These are phyloP conservation scores for Phytophthora colocasiae DNA, from an alignment of 352 stramenopile species.

Conservation along the genomic window DNA sequence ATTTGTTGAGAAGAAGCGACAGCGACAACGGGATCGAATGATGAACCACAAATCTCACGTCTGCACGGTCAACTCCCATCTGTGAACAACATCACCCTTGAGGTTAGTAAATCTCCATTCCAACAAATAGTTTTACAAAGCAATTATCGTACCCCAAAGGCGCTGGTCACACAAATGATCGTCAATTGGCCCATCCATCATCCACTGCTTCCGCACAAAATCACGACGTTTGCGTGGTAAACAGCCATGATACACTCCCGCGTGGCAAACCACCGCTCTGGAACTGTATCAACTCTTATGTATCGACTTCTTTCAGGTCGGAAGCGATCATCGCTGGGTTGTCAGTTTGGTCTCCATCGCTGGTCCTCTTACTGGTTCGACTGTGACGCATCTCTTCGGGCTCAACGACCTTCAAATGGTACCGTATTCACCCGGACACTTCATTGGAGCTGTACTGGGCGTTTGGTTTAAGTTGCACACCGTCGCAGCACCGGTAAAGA, in stretches of 20 bases:
- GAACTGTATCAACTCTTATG: conserved; percentile 79
- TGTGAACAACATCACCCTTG: conserved; percentile 20
- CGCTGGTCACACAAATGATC: too few relatives aligned
- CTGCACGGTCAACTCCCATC: conserved; percentile 83
- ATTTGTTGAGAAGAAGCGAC: conserved; percentile 82
- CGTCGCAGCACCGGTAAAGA: too few relatives aligned
- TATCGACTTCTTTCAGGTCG: conserved; percentile 61
- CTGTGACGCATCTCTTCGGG: conserved; percentile 37
- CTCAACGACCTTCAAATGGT: conserved; percentile 34
- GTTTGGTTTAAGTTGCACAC: conserved; percentile 65
- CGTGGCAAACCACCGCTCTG: conserved; percentile 41
- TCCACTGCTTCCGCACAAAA: conserved; percentile 84
- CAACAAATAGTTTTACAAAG: neutral
- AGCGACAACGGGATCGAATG: conserved; percentile 43
- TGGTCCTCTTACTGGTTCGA: conserved; percentile 57
- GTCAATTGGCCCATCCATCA: too few relatives aligned
- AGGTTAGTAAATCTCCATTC: too few relatives aligned
- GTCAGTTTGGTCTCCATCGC: conserved; percentile 62
- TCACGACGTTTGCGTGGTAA: conserved; percentile 61
- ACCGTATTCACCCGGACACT: conserved; percentile 37
- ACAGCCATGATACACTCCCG: conserved; percentile 78
- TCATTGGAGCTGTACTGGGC: conserved; percentile 36
- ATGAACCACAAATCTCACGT: conserved; percentile 78
- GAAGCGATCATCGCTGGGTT: conserved; percentile 61
- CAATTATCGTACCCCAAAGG: conserved; percentile 62